Evolutionary conservation across 2,329 filamentous ascomycete genomes (phyloP).

Genomic region (Pestalotiopsis fici): DNA sequence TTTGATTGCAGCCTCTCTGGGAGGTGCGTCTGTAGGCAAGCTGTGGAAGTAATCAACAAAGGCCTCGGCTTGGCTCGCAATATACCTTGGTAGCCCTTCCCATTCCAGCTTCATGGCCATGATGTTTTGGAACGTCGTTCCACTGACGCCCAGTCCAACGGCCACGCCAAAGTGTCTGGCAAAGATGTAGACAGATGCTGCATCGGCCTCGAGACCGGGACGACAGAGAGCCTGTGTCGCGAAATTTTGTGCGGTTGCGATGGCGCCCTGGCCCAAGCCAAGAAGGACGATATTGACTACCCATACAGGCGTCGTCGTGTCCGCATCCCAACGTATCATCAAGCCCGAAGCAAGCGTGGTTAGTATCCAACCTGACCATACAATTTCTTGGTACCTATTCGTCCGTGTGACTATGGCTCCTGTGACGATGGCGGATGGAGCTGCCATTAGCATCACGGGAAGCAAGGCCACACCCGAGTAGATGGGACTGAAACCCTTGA

Average conservation of each 20-base stretch:
- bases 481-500: conserved; percentile 1
- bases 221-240: conserved; percentile 17
- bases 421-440: conserved; percentile 10
- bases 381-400: conserved; percentile 9
- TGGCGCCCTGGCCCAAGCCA: conserved; percentile 19
- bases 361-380: conserved; percentile 12
- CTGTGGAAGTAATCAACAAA: background rate
- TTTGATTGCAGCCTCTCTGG: background rate
- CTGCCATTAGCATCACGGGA: conserved; percentile 9
- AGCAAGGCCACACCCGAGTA: conserved; percentile 7
- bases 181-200: conserved; percentile 9
- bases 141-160: conserved; percentile 17
- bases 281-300: conserved; percentile 14
- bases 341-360: conserved; percentile 14
- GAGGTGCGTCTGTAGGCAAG: background rate
- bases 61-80: conserved; percentile 10
- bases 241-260: conserved; percentile 21
- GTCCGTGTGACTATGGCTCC: conserved; percentile 7
- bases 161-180: conserved; percentile 16
- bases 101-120: conserved; percentile 14
- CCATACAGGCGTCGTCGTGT: conserved; percentile 13
- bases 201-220: conserved; percentile 3
- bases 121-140: conserved; percentile 19
- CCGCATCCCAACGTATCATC: conserved; percentile 16
- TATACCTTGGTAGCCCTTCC: conserved; percentile 8